Conservation (phyloP, 176 grass and related monocot genomes). For the Carex pumila region DNA sequence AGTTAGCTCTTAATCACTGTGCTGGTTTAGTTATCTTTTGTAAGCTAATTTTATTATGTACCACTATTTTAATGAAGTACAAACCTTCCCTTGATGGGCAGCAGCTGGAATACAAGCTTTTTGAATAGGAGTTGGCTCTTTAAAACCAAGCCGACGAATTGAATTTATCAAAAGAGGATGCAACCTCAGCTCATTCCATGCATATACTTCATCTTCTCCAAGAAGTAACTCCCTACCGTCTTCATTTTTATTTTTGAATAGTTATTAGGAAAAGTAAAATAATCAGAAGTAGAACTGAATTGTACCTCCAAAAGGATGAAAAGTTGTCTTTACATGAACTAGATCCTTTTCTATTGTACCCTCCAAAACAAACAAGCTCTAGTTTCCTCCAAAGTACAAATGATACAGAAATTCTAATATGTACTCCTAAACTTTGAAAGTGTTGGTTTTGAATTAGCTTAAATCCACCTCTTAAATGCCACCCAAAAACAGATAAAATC, state of each 20-base stretch:
- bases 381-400: background rate
- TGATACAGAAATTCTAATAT: background rate
- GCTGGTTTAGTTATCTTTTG: background rate
- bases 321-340: background rate
- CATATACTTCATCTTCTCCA: slow-evolving; percentile 66
- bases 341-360: background rate
- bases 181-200: slow-evolving; percentile 66
- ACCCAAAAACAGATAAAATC: background rate
- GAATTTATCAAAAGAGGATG: slow-evolving; percentile 69
- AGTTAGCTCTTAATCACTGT: background rate
- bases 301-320: too few species aligned
- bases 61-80: slow-evolving; percentile 18
- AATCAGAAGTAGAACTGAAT: background rate
- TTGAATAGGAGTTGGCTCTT: slow-evolving; percentile 81
- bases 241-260: slow-evolving; percentile 6
- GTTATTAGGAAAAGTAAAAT: slow-evolving; percentile 13
- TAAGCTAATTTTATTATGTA: background rate
- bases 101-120: slow-evolving; percentile 77
- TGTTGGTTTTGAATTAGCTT: background rate
- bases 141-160: slow-evolving; percentile 68
- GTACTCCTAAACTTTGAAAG: background rate
- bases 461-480: background rate
- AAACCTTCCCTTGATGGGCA: slow-evolving; percentile 94
- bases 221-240: slow-evolving; percentile 34
- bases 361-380: background rate